Percentiles rank a stretch among this genome's conserved stretches.
Evolutionary conservation across 2,329 filamentous ascomycete species (phyloP).

Genomic region (Pestalotiopsis sp.): DNA sequence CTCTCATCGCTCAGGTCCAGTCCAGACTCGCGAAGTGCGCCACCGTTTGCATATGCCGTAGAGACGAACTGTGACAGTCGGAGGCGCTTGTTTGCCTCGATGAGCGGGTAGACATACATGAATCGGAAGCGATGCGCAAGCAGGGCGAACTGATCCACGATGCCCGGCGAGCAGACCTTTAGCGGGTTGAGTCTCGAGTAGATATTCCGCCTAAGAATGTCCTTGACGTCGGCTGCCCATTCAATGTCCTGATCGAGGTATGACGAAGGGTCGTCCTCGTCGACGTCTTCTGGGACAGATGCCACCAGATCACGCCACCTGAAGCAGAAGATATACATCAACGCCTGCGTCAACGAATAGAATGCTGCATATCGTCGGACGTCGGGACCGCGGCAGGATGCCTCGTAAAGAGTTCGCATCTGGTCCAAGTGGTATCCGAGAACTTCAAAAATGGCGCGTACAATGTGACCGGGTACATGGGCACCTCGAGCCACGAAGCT

Average conservation of each 20-base stretch:
- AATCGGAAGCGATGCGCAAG: constrained; percentile 84
- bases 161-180: constrained; percentile 88
- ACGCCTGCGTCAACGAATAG: constrained; percentile 84
- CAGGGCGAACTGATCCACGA: constrained; percentile 89
- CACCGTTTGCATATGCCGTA: constrained; percentile 56
- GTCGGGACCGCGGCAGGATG: constrained; percentile 79
- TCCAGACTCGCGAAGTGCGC: constrained; percentile 55
- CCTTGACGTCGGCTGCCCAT: constrained; percentile 76
- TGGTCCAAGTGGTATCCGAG: constrained; percentile 77
- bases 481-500: constrained; percentile 92
- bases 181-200: constrained; percentile 90
- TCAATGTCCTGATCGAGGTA: constrained; percentile 72
- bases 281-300: constrained; percentile 60
- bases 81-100: constrained; percentile 91
- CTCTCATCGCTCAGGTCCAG: constrained; percentile 67
- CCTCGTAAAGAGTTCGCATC: constrained; percentile 73
- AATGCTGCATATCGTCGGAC: constrained; percentile 81
- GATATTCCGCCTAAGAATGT: constrained; percentile 75
- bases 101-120: constrained; percentile 83
- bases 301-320: constrained; percentile 88
- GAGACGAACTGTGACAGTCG: constrained; percentile 72
- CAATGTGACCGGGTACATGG: constrained; percentile 72
- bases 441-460: constrained; percentile 81
- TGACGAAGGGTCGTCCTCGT: constrained; percentile 61
- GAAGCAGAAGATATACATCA: constrained; percentile 97